phyloP scores from a whole-genome alignment of 2,329 filamentous ascomycete species.

The Arthrinium phaeospermum region DNA sequence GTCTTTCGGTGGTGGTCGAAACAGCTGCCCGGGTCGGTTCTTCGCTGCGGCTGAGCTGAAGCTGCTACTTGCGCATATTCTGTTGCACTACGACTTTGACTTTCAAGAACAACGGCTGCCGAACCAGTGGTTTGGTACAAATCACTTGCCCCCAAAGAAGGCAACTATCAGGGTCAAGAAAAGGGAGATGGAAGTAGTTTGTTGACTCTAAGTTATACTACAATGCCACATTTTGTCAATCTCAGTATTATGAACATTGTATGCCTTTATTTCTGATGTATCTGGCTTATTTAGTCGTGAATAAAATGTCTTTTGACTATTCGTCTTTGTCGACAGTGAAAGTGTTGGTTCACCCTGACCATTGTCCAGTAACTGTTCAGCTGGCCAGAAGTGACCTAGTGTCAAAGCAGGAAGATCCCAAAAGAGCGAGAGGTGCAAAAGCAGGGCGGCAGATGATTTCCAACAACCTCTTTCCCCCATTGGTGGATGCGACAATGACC shows the following conservation, averaged over 20 bases:
- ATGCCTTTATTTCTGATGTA: too few relatives aligned
- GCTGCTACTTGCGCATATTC: conserved; percentile 35
- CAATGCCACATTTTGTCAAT: too few relatives aligned
- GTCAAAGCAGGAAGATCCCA: not conserved
- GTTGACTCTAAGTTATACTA: not conserved
- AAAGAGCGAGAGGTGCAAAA: not conserved
- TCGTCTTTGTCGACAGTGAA: too few relatives aligned
- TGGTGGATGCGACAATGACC: not conserved
- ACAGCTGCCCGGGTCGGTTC: conserved; percentile 47
- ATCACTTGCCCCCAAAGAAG: conserved; percentile 37
- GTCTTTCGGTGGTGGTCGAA: conserved; percentile 45
- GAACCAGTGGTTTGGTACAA: conserved; percentile 40
- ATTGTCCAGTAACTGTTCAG: not conserved
- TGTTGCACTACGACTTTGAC: conserved; percentile 35
- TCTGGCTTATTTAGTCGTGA: too few relatives aligned
- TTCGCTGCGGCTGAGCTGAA: conserved; percentile 46
- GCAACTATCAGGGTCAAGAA: conserved; percentile 36
- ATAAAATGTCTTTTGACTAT: too few relatives aligned
- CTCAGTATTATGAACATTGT: too few relatives aligned
- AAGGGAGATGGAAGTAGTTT: not conserved
- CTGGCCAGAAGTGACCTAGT: not conserved
- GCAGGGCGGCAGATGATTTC: too few relatives aligned
- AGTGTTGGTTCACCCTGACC: too few relatives aligned
- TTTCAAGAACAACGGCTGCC: conserved; percentile 33
- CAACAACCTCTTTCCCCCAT: not conserved